Conservation (phyloP, 805 yeast genomes). For the Schwanniomyces yamadae region DNA sequence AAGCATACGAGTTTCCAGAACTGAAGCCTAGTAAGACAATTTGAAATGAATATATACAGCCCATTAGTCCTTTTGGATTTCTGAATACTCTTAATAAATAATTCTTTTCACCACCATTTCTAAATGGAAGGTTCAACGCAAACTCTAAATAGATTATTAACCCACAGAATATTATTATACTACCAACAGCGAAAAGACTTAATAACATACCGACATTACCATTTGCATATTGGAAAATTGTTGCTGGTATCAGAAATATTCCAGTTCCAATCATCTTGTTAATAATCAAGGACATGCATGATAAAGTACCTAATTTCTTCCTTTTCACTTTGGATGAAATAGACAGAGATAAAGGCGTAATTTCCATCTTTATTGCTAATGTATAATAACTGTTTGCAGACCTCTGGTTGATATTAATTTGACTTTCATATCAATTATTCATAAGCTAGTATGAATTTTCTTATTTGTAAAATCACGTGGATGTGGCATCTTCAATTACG, state of each 20-base stretch:
- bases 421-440: no score
- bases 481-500: no score
- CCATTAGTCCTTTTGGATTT: slow-evolving; percentile 32
- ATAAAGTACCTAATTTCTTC: slow-evolving; percentile 17
- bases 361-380: no score
- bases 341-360: no score
- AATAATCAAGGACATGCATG: slow-evolving; percentile 40
- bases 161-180: slow-evolving; percentile 37
- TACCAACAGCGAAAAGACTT: slow-evolving; percentile 34
- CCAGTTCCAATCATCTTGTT: slow-evolving; percentile 47
- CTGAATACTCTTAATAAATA: slow-evolving; percentile 36
- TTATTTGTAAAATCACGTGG: no score
- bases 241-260: slow-evolving; percentile 40
- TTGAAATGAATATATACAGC: slow-evolving; percentile 47
- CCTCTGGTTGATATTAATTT: no score
- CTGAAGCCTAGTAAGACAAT: slow-evolving; percentile 60
- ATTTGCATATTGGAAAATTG: slow-evolving; percentile 36
- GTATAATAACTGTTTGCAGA: no score
- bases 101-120: slow-evolving; percentile 44
- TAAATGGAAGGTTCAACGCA: slow-evolving; percentile 40
- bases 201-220: slow-evolving; percentile 40
- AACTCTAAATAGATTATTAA: slow-evolving; percentile 40
- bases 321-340: no score
- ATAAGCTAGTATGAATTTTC: no score
- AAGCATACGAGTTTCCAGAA: slow-evolving; percentile 63